These are phyloP conservation scores for Massarina eburnea DNA, from an alignment of 2,329 filamentous ascomycete genomes.

Conservation along the genomic window DNA sequence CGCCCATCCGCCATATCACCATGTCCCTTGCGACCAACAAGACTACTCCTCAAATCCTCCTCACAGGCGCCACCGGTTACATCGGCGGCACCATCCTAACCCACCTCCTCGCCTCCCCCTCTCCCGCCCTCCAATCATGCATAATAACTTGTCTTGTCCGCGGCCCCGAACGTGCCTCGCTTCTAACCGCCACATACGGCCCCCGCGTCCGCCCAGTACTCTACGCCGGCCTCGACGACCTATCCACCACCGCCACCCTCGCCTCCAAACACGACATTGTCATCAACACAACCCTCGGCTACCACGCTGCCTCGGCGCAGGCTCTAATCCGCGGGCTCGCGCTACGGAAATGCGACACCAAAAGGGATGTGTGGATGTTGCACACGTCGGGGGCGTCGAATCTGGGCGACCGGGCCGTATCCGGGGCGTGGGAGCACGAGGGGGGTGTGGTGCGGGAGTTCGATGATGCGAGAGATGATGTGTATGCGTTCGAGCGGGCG, in stretches of 20 bases:
- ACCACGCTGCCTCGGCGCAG: slow-evolving; percentile 40
- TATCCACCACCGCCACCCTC: slow-evolving; percentile 6
- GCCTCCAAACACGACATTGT: slow-evolving; percentile 31
- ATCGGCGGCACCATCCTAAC: no score
- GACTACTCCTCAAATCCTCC: no score
- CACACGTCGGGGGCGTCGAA: slow-evolving; percentile 51
- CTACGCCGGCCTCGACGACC: slow-evolving; percentile 20
- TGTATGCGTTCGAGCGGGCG: slow-evolving; percentile 46
- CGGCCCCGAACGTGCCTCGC: background rate
- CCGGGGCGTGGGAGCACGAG: slow-evolving; percentile 5
- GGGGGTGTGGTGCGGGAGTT: slow-evolving; percentile 29
- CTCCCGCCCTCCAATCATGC: no score
- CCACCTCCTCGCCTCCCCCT: no score
- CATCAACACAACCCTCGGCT: slow-evolving; percentile 48
- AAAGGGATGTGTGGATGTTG: slow-evolving; percentile 43
- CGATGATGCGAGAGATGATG: slow-evolving; percentile 24
- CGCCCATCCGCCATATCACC: no score
- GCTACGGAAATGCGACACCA: slow-evolving; percentile 39
- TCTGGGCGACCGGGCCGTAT: slow-evolving; percentile 47
- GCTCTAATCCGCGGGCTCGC: slow-evolving; percentile 50
- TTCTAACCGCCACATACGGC: slow-evolving; percentile 1
- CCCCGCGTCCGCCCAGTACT: slow-evolving; percentile 11
- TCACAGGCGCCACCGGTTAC: no score
- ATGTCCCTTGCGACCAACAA: no score
- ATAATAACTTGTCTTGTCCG: slow-evolving; percentile 5